Base-by-base conservation (phyloP, 768 basidiomycete species). In the Vishniacozyma victoriae region DNA sequence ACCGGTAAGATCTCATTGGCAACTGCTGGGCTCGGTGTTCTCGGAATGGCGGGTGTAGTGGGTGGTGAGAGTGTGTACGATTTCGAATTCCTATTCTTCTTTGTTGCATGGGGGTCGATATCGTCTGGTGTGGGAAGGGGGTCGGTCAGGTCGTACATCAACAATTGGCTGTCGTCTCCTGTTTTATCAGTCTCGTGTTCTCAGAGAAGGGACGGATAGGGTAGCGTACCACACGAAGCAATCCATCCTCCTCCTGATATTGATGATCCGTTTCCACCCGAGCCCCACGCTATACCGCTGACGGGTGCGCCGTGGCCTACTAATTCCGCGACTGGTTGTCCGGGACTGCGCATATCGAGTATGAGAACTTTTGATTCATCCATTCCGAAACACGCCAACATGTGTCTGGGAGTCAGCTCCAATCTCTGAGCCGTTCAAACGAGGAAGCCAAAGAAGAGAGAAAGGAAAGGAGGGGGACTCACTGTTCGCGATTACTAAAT, bases 381-480 rank as follows among this genome's bases (percentile, higher is more conserved):
- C 79, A 89, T 85, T 63, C 96, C 93, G 72, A 96, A 95, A 2
- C 91, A 93, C 12, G 90, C 87, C 81, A 99, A 87, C 71, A 93
- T 95, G 60, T 95, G 91, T 14, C 90, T 85, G 71, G 87, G 85
- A 5, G 82, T 79, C 0, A 92, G 91, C 62, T 89, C 90, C 76
- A 93, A 93, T 20, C 9, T 15, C 31, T 36, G 5, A 80, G 82
- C 18, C 83, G 86, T n/a, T n/a, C n/a, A n/a, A n/a, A n/a, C n/a
- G n/a, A n/a, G n/a, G n/a, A n/a, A n/a, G n/a, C n/a, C n/a, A n/a
- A n/a, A n/a, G 44, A 24, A 31, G 33, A 24, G 35, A 35, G 19
- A 12, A 15, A 14, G 18, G 23, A 9, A 41, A 14, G 40, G 5
- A 37, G 36, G 13, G 26, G 31, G 22, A 64, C 64, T 53, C 22